Evolutionary conservation across 2,329 filamentous ascomycete species (phyloP), one percentile per base, ranked within the genome.

Genomic region (Diaporthe nobilis): DNA sequence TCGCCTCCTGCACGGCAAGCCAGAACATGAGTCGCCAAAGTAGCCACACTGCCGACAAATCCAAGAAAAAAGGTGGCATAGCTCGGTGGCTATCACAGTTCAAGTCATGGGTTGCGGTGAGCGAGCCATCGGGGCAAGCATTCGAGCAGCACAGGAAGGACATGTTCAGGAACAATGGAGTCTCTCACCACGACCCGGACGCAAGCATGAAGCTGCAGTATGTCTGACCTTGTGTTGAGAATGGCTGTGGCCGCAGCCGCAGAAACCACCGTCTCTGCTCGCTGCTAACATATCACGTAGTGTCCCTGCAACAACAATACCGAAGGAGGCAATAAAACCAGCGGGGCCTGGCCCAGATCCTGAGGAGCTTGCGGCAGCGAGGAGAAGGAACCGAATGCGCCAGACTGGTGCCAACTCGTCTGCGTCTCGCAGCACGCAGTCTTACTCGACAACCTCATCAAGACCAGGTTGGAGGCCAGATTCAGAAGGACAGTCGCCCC

Each of bases 91-190:
- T 88, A 31, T 81, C 81, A 9, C 85, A 86, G 39, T 80, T 89
- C 65, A 90, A 87, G 75, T 84, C 83, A 60, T 90, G 88, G 88
- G 79, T 89, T 10, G 83, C 83, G 2, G 83, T 85, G 31, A 87
- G 85, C 65, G 88, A 90, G 77, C 88, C 88, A 15, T 89, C 88
- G 0, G 83, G 84, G 2, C 86, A 88, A 60, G 88, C 87, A 1
- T 82, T 89, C 78, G 87, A 86, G 77, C 80, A 86, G 20, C 86
- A 88, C 77, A 87, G 85, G 78, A 85, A 82, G 71, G 83, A 84
- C 20, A 82, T 84, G 1, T 89, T 84, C 77, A 82, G 84, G 63
- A 86, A 82, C 57, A 85, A 86, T n/a, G 87, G 87, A 28, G 80
- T 89, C 70, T 80, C 85, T 25, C 81, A 81, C 61, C 83, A 85